Evolutionary conservation across 83 land plant species (phyloP), one percentile per base, ranked within the genome.

Genomic region (Picea abies): DNA sequence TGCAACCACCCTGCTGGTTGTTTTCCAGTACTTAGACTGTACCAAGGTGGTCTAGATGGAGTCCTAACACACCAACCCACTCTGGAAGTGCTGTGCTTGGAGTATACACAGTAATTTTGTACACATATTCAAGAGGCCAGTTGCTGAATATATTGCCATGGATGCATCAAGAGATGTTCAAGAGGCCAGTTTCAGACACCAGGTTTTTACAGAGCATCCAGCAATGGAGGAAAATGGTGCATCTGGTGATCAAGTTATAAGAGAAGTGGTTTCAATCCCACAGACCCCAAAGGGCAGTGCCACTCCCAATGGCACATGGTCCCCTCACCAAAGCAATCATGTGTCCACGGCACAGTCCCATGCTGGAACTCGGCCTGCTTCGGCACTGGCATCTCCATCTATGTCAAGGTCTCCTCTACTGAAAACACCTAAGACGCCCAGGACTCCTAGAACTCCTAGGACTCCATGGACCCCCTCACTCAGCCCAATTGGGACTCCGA

Each of bases 401-500:
- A 37, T 79, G 73, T 17, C 89, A 19, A 76, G 86, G 68, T 80
- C 87, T 19, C 87, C 87, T 11, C 76, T 67, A 16, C n/a, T 83
- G 5, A 67, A 65, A 66, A 60, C 79, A 16, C 81, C 85, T n/a
- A 17, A 35, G n/a, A 52, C 79, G 16, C 79, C 86, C 3, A 49
- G 23, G 84, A 82, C 83, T 26, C 83, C 83, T 37, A 75, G 79
- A 35, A 82, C 82, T 20, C 82, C 84, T 20, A 29, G 29, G 29
- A 29, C 29, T 29, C 29, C 29, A 29, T 29, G 29, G 29, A 29
- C 29, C 29, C 29, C 63, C 37, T 73, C 82, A 23, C 84, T 79
- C 39, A 81, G 80, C 60, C 92, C 94, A 22, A 83, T 84, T 63
- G 92, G 88, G 58, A 85, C 89, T 75, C 93, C 95, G n/a, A 84